Base-by-base conservation (phyloP, 257 asterid species). In the Gardenia jasminoides region DNA sequence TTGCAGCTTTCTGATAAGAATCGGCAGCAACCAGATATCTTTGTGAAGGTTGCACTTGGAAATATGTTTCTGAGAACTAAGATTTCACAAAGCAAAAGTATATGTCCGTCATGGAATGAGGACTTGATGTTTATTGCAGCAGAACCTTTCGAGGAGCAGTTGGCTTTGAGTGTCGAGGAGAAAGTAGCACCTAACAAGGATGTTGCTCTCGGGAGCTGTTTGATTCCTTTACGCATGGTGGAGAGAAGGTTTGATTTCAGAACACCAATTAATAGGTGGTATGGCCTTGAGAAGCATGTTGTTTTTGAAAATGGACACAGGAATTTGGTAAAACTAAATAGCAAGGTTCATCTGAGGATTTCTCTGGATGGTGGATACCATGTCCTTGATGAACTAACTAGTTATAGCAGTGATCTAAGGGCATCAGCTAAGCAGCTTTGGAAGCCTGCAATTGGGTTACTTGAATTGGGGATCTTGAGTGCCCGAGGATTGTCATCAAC, bases 371-470 rank as follows among this genome's bases (percentile, higher is more conserved):
- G 99, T 12, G 99, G 99, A 8, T 95, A 93, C 75, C 99, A 95
- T 82, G 98, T 95, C 82, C 97, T 95, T 81, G 99, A 95, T 77
- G 99, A 95, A 86, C 79, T 95, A 69, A 91, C 98, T 6, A 96
- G 92, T 59, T 87, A 93, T 31, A 93, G 98, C 39, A 95, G 98
- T 71, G 97, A 95, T 83, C 81, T 93, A 19, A 88, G 91, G 81
- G 80, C 98, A 13, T 87, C 98, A 0, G 91, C 98, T 33, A 85
- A 93, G 70, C 93, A 91, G 86, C 90, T 95, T 43, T 92, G 94
- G 93, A 92, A 85, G 85, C 98, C 98, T 10, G 82, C 93, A 16
- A 88, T 95, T 69, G 99, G 99, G 4, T 92, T 91, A 52, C 86
- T 95, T 10, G 99, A 93, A 76, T 66, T 96, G 43, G 99, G 99